Conservation (phyloP, 2,329 filamentous ascomycete species). For the Fusarium globosum region DNA sequence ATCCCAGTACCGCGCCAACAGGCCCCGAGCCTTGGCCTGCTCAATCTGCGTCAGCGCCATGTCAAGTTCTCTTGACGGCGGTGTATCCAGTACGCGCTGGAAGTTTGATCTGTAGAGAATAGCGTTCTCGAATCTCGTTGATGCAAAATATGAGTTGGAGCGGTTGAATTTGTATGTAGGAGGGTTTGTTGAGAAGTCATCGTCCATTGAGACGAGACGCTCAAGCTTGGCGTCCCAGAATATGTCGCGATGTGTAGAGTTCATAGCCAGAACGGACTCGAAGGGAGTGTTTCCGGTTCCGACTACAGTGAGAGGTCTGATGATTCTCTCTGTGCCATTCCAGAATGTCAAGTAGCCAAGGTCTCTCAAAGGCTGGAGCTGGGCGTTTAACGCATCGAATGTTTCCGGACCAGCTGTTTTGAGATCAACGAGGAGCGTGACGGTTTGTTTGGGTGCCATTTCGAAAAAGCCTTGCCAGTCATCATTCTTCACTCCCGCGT, state of each 20-base stretch:
- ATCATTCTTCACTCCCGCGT: neutral
- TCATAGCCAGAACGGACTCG: neutral
- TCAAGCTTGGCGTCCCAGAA: constrained; percentile 30
- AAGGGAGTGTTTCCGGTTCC: constrained; percentile 12
- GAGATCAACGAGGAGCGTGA: constrained; percentile 13
- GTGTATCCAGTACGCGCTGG: neutral
- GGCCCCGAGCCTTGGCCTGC: constrained; percentile 12
- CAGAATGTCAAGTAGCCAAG: constrained; percentile 13
- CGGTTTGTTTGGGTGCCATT: neutral
- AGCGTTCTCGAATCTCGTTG: constrained; percentile 15
- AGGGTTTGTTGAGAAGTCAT: constrained; percentile 3
- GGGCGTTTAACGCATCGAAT: neutral
- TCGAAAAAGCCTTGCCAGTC: constrained; percentile 5
- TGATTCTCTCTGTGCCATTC: constrained; percentile 10
- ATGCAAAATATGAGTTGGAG: constrained; percentile 22
- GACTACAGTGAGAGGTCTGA: constrained; percentile 10
- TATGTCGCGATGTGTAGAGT: constrained; percentile 9
- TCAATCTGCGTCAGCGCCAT: constrained; percentile 9
- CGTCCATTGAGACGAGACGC: neutral
- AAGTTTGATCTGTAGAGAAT: neutral
- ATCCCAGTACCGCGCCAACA: constrained; percentile 15
- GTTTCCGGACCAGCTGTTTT: constrained; percentile 3
- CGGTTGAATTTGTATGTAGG: constrained; percentile 1
- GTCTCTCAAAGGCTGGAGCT: constrained; percentile 12
- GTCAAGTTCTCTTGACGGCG: neutral